phyloP scores from a whole-genome alignment of 2,329 filamentous ascomycete species.

The Tolypocladium ophioglossoides region DNA sequence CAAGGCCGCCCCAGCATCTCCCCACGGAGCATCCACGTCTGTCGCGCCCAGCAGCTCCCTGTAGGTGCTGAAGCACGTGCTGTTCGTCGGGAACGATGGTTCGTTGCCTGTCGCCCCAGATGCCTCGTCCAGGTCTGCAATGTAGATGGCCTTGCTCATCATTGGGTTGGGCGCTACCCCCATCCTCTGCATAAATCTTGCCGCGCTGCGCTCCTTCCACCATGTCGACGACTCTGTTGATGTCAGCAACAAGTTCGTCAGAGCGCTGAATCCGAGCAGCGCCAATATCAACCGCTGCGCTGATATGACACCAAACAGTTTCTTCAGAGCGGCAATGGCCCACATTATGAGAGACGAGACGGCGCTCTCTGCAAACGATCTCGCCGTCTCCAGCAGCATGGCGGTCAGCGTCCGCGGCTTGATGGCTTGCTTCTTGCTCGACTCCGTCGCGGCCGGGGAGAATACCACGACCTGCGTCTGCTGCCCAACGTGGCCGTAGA shows the following conservation, averaged over 20 bases:
- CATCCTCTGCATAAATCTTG: constrained; percentile 68
- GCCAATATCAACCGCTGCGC: constrained; percentile 66
- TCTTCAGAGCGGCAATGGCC: constrained; percentile 55
- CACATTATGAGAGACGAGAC: constrained; percentile 69
- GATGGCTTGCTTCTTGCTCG: constrained; percentile 46
- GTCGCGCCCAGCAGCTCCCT: constrained; percentile 45
- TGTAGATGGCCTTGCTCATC: constrained; percentile 79
- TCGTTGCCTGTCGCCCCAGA: constrained; percentile 24
- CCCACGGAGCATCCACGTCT: constrained; percentile 46
- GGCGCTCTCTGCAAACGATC: constrained; percentile 66
- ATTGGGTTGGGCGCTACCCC: constrained; percentile 69
- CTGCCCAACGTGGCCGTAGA: constrained; percentile 66
- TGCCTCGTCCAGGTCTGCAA: constrained; percentile 67
- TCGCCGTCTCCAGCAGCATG: constrained; percentile 60
- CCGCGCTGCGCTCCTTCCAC: constrained; percentile 77
- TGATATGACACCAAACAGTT: constrained; percentile 55
- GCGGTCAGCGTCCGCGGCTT: constrained; percentile 52
- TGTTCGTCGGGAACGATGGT: constrained; percentile 30
- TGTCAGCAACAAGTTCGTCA: constrained; percentile 66
- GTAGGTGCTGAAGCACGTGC: constrained; percentile 53
- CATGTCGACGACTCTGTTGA: constrained; percentile 64
- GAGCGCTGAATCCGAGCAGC: constrained; percentile 55
- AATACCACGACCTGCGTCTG: constrained; percentile 54
- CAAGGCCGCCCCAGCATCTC: constrained; percentile 38
- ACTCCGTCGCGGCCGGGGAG: constrained; percentile 36